Evolutionary conservation across 257 asterid genomes (phyloP).

Genomic region (Eustoma russellianum): DNA sequence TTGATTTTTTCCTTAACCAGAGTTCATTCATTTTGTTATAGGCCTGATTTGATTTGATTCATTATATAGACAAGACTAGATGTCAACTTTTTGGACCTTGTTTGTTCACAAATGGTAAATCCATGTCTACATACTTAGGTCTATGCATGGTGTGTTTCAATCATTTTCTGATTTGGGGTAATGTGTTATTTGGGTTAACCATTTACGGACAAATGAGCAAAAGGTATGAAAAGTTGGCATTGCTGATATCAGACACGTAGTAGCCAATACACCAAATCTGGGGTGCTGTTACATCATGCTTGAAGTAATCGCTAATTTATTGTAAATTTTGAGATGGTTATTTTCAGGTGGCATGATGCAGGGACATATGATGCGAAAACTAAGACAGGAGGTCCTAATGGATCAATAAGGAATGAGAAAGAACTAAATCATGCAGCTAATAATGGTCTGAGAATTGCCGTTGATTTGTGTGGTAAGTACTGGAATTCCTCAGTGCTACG

Average conservation of each 20-base stretch:
- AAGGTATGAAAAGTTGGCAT: too few species aligned
- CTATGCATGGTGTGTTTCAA: too few species aligned
- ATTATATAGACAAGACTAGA: too few species aligned
- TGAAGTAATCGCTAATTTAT: not conserved
- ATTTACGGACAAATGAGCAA: too few species aligned
- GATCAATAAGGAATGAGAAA: slow-evolving; percentile 58
- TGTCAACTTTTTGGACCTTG: too few species aligned
- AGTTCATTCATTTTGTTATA: not conserved
- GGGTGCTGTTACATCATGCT: too few species aligned
- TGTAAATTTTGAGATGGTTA: not conserved
- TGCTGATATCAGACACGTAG: too few species aligned
- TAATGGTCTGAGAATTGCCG: slow-evolving; percentile 55
- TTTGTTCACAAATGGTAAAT: too few species aligned
- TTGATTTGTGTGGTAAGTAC: slow-evolving; percentile 62
- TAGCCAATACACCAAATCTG: too few species aligned
- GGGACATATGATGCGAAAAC: slow-evolving; percentile 80
- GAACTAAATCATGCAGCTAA: slow-evolving; percentile 61
- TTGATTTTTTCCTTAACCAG: not conserved
- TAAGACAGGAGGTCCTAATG: slow-evolving; percentile 86
- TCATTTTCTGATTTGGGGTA: too few species aligned
- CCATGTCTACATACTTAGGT: too few species aligned
- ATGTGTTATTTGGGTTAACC: too few species aligned
- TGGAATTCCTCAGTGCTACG: not conserved
- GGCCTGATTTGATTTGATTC: not conserved
- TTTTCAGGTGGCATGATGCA: slow-evolving; percentile 90